These are phyloP conservation scores for Microascus cirrosus DNA, from an alignment of 2,329 filamentous ascomycete species.

Conservation along the genomic window DNA sequence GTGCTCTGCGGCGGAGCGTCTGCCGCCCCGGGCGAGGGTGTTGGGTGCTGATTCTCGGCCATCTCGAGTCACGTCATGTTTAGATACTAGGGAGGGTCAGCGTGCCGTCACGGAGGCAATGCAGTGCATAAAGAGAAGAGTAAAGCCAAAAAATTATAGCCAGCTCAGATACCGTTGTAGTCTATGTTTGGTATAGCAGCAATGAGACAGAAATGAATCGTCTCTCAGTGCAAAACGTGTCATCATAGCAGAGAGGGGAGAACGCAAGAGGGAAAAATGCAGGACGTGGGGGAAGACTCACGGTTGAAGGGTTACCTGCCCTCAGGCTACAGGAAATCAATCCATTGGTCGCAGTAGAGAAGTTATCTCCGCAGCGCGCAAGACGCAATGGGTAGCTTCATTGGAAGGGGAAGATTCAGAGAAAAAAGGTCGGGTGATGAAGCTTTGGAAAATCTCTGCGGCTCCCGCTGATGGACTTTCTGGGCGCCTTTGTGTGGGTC, in stretches of 20 bases:
- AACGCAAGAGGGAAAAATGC: neutral
- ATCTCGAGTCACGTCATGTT: constrained; percentile 35
- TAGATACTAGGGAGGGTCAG: neutral
- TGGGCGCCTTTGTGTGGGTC: neutral
- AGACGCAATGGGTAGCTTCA: neutral
- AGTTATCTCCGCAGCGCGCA: neutral
- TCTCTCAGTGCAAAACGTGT: constrained; percentile 49
- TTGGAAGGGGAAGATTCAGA: neutral
- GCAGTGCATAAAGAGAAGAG: neutral
- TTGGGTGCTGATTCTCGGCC: constrained; percentile 25
- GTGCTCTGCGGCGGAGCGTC: constrained; percentile 3
- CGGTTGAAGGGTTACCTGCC: neutral
- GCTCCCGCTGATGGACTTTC: neutral
- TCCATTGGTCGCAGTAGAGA: neutral
- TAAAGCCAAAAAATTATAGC: neutral
- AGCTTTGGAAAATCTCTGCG: neutral
- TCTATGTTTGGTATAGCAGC: constrained; percentile 59
- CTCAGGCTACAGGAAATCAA: neutral
- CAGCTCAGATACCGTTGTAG: constrained; percentile 93
- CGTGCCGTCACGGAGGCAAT: neutral
- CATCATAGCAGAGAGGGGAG: constrained; percentile 37
- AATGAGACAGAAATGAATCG: constrained; percentile 49
- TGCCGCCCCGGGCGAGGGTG: constrained; percentile 8
- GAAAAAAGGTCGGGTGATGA: neutral
- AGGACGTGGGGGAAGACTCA: neutral